Evolutionary conservation across 768 basidiomycete species (phyloP), one percentile per base, ranked within the genome.

Genomic region (Austroboletus festivus): DNA sequence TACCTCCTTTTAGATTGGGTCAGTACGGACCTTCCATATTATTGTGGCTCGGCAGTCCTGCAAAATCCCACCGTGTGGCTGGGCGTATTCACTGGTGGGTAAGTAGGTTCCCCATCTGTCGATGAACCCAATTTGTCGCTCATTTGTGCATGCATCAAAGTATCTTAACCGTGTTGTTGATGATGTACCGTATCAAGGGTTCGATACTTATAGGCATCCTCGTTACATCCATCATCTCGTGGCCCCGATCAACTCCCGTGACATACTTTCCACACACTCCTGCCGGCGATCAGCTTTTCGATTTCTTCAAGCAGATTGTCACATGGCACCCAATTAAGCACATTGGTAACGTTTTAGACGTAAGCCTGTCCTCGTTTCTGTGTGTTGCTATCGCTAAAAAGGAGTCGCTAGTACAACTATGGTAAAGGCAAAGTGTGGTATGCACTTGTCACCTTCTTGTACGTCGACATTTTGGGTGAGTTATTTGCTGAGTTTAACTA

Each of bases 61-160:
- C 82, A 78, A 33, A 83, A 70, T 53, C 88, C 89, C 1, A 87
- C 84, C 10, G 82, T 89, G 73, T 93, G 91, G 91, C 69, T 93
- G n/a, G 91, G 91, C 30, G 79, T 93, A 47, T 89, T 90, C 65
- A 71, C 82, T 6, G 91, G 91, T 55, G 90, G 90, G 83, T 86
- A 59, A 20, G 81, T 59, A 12, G 4, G n/a, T 48, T 44, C 44
- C 24, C 41, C 15, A 22, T 12, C 24, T 28, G 7, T 6, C 3
- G 23, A 24, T 39, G 30, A 13, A 18, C 37, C 16, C 19, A 40
- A 38, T 42, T 51, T 24, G 31, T 44, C 42, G 31, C 50, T 56
- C 16, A 53, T 33, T 18, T 35, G 20, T 28, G 31, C 24, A 15
- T 22, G 42, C 13, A 39, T 43, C 9, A 16, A 53, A 86, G 86